Evolutionary conservation across 257 asterid species (phyloP), one percentile per base, ranked within the genome.

Genomic region (Nicotiana tomentosiformis): DNA sequence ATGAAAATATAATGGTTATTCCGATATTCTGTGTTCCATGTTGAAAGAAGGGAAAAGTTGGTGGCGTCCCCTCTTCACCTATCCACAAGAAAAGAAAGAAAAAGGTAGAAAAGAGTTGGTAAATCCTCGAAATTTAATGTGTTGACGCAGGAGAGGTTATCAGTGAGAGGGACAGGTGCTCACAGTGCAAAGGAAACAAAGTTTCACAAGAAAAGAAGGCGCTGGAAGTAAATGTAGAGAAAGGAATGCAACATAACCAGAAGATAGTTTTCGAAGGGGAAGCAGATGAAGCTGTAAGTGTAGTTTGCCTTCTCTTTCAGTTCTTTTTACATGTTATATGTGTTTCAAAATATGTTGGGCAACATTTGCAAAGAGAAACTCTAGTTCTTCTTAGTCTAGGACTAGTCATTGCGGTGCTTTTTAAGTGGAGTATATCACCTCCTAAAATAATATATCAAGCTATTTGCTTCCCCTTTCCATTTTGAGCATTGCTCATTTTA

Each of bases 271-370:
- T 84, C 67, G 43, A 80, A 7, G 90, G 89, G 67, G 88, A 87
- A 84, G 84, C 92, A 61, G 90, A 89, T 81, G 89, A 89, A 81
- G 90, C 87, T 53, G 89, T 89, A 69, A 83, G 89, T 70, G 55
- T 51, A 26, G 29, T 51, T 77, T 56, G 58, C n/a, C 43, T 61
- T 46, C 60, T 72, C 35, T n/a, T 23, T 56, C 43, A 5, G 37
- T 80, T 80, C 60, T 51, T 60, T 62, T 56, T 64, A 10, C 76
- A 3, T 80, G 23, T 49, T 15, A 39, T 12, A 20, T 80, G 43
- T 79, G 16, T 7, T 66, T 8, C 81, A 58, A 60, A 55, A 35
- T 70, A 53, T 39, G 57, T 53, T 53, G 57, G 56, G 57, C 17
- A 14, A 11, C 4, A 14, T 53, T 53, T 53, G 57, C 57, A 53